Evolutionary conservation across 257 asterid species (phyloP).

Genomic region (Lavandula angustifolia): DNA sequence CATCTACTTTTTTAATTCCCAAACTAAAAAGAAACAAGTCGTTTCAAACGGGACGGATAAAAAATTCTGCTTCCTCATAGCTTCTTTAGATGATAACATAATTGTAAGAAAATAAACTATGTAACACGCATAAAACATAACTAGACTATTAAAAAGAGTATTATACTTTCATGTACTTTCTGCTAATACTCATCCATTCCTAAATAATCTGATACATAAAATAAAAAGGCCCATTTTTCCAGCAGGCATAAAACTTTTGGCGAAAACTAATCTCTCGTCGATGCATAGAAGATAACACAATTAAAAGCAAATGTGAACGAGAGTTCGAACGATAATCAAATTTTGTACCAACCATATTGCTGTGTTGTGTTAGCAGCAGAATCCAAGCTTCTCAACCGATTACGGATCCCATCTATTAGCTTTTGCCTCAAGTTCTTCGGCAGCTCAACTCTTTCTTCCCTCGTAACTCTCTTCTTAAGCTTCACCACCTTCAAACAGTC

Average conservation of each 20-base stretch:
- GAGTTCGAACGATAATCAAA: neutral
- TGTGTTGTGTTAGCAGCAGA: constrained; percentile 51
- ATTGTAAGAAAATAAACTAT: no score
- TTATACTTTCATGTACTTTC: no score
- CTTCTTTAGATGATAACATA: no score
- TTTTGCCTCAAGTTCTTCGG: constrained; percentile 58
- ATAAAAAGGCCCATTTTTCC: neutral
- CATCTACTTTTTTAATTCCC: no score
- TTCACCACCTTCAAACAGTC: constrained; percentile 52
- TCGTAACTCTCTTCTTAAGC: constrained; percentile 42
- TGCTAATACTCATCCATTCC: neutral
- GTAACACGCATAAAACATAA: no score
- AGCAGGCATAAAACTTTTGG: neutral
- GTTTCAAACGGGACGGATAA: no score
- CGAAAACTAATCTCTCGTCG: neutral
- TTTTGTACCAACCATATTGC: constrained; percentile 56
- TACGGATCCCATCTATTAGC: constrained; percentile 59
- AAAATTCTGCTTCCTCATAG: no score
- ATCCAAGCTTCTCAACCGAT: constrained; percentile 57
- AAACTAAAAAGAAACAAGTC: no score
- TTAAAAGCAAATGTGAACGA: neutral
- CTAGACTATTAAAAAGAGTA: no score
- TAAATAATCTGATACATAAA: neutral
- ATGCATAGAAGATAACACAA: neutral
- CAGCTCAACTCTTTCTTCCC: constrained; percentile 58